Evolutionary conservation across 2,329 filamentous ascomycete species (phyloP).

Genomic region (Lasiodiplodia hormozganensis): DNA sequence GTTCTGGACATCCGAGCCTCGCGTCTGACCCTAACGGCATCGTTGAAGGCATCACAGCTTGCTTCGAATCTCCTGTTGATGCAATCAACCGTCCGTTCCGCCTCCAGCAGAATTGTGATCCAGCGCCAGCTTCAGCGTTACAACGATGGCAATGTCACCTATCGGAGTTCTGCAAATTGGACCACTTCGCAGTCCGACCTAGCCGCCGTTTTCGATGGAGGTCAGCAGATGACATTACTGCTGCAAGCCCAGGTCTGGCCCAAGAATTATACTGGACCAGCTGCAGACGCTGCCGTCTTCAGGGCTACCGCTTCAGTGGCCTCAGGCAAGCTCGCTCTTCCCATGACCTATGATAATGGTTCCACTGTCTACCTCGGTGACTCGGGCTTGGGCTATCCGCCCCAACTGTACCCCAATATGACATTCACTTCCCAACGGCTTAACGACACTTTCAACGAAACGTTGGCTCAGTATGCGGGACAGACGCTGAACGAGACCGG

Average conservation of each 20-base stretch:
- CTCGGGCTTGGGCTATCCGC: constrained; percentile 68
- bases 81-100: constrained; percentile 74
- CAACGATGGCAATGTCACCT: constrained; percentile 60
- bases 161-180: constrained; percentile 63
- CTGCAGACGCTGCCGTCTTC: constrained; percentile 61
- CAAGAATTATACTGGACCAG: constrained; percentile 64
- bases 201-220: constrained; percentile 70
- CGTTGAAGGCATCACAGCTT: constrained; percentile 84
- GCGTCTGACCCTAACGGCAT: constrained; percentile 78
- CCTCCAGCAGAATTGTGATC: constrained; percentile 68
- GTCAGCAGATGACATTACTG: constrained; percentile 57
- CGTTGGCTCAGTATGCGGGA: constrained; percentile 52
- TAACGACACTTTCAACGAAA: constrained; percentile 44
- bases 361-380: constrained; percentile 65
- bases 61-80: constrained; percentile 80
- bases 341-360: constrained; percentile 42
- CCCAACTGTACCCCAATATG: constrained; percentile 78
- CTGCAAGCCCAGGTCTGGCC: constrained; percentile 78
- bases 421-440: constrained; percentile 60
- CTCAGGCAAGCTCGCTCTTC: constrained; percentile 62
- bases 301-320: constrained; percentile 65
- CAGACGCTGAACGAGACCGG: constrained; percentile 52
- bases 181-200: constrained; percentile 67
- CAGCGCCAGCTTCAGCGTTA: constrained; percentile 60
- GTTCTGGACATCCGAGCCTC: constrained; percentile 64